Evolutionary conservation across 1,139 yeast genomes (phyloP).

Genomic region (Kodamaea sp.): DNA sequence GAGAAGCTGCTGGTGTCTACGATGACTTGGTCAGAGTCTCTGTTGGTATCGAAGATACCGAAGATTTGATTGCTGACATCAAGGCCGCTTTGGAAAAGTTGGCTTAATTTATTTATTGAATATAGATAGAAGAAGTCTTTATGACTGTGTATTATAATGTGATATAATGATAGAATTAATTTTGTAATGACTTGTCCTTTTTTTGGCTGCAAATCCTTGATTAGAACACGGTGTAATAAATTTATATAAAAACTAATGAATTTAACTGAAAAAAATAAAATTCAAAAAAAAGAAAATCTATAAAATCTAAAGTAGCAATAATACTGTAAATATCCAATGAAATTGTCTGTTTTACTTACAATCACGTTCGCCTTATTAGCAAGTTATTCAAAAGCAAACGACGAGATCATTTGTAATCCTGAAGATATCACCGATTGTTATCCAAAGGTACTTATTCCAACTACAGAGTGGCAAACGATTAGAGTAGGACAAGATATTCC

Average conservation of each 20-base stretch:
- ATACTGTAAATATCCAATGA: constrained; percentile 1
- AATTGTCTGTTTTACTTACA: constrained; percentile 3
- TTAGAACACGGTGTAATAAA: too few species aligned
- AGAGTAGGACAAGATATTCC: constrained; percentile 71
- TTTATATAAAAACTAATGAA: too few species aligned
- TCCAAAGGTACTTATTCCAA: constrained; percentile 58
- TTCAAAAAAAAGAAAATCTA: too few species aligned
- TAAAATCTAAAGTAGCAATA: too few species aligned
- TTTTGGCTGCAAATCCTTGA: too few species aligned
- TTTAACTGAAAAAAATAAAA: too few species aligned
- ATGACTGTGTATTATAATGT: too few species aligned
- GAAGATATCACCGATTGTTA: constrained; percentile 53
- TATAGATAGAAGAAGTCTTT: too few species aligned
- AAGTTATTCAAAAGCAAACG: constrained; percentile 3
- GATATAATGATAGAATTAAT: too few species aligned
- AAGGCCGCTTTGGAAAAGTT: constrained; percentile 56
- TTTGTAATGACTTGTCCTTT: too few species aligned
- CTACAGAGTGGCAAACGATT: constrained; percentile 64
- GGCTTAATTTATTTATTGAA: not conserved
- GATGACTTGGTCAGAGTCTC: constrained; percentile 81
- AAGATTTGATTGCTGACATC: constrained; percentile 72
- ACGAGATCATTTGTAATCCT: constrained; percentile 44
- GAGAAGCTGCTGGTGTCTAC: constrained; percentile 78
- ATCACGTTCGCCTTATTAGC: constrained; percentile 1
- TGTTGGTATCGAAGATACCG: constrained; percentile 84